These are phyloP conservation scores for Colletotrichum gloeosporioides DNA, from an alignment of 2,329 filamentous ascomycete species.

Conservation along the genomic window DNA sequence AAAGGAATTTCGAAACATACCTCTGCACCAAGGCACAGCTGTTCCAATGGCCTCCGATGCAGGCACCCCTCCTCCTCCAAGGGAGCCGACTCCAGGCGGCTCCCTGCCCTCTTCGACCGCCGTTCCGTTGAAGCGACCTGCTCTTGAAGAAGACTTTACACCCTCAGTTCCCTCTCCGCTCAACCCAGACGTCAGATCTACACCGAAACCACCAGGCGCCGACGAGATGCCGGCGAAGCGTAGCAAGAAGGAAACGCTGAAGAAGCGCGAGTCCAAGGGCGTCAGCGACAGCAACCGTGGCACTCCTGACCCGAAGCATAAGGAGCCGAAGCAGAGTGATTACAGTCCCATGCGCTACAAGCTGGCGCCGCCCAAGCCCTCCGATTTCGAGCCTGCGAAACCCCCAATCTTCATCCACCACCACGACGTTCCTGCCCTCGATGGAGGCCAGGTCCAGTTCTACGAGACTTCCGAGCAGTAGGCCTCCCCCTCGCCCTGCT, in stretches of 20 bases:
- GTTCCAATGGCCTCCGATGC: constrained; percentile 39
- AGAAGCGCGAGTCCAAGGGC: constrained; percentile 71
- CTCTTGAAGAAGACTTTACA: constrained; percentile 71
- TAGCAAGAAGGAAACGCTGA: constrained; percentile 69
- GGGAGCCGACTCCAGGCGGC: constrained; percentile 44
- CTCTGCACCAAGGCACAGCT: neutral
- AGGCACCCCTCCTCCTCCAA: constrained; percentile 44
- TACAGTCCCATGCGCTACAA: constrained; percentile 65
- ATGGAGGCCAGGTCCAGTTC: constrained; percentile 61
- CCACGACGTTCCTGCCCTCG: constrained; percentile 55
- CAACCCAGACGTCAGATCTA: constrained; percentile 65
- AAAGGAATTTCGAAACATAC: constrained; percentile 6
- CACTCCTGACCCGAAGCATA: constrained; percentile 61
- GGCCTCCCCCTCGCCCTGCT: constrained; percentile 30
- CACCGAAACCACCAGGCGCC: constrained; percentile 32
- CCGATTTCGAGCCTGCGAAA: constrained; percentile 65
- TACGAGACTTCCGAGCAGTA: constrained; percentile 70
- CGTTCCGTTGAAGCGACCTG: constrained; percentile 66
- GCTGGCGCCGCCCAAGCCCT: constrained; percentile 65
- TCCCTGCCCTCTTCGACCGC: constrained; percentile 46
- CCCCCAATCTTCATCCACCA: constrained; percentile 63
- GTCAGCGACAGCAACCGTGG: constrained; percentile 56
- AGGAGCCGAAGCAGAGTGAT: constrained; percentile 43
- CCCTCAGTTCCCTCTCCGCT: constrained; percentile 77
- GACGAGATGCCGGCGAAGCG: constrained; percentile 45